Evolutionary conservation across 805 yeast species (phyloP), one percentile per base, ranked within the genome.

Genomic region (Pichia occidentalis): DNA sequence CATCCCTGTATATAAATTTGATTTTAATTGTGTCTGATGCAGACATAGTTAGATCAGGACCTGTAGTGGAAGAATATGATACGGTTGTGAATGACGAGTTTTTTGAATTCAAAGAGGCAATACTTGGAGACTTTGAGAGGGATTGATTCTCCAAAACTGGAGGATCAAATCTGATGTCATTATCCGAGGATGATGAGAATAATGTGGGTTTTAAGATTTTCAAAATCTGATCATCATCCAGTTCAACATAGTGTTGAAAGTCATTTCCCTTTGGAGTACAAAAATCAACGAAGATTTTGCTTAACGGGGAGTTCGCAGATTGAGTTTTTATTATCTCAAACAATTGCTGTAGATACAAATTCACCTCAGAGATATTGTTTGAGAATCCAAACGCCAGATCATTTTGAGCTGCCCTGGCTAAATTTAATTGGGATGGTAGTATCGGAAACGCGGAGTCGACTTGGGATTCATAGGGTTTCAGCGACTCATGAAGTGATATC

Each of bases 341-440:
- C 32, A 67, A 45, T 28, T 56, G 48, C 33, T 57, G 53, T 30
- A 72, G 54, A 51, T 70, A 72, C 10, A 53, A 44, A 41, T 68
- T 60, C 43, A 72, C 47, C 13, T 60, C 61, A 25, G 60, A 60
- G 37, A 41, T 2, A 23, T 24, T 30, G 2, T 11, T 8, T 1
- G 34, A 27, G 5, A 41, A 26, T 0, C 12, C 10, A n/a, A 14
- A 27, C 10, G 12, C 30, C 30, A 51, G 52, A 30, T n/a, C n/a
- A n/a, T n/a, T n/a, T n/a, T n/a, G n/a, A n/a, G n/a, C n/a, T n/a
- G n/a, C n/a, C n/a, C n/a, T n/a, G n/a, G n/a, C 38, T 23, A 57
- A 60, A 46, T 71, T 68, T n/a, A 71, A 62, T 8, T 74, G 72
- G 32, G 64, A 70, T 14, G 76, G 77, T 23, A 72, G 46, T 21